Evolutionary conservation across 2,329 filamentous ascomycete genomes (phyloP), one percentile per base, ranked within the genome.

Genomic region (Fusarium austroafricanum): DNA sequence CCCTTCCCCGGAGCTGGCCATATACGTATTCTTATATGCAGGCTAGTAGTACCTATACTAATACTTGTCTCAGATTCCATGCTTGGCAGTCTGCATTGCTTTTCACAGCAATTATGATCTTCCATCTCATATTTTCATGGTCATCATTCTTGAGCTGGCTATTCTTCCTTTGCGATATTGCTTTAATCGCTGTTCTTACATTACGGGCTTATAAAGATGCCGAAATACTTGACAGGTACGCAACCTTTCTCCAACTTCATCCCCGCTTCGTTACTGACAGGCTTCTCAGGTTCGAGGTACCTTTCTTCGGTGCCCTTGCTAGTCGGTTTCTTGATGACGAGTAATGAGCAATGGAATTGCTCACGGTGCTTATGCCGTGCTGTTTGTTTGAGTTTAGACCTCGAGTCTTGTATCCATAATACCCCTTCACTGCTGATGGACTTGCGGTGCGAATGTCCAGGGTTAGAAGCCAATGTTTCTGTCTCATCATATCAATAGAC

Each of bases 291-390:
- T 96, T 90, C 65, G 94, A 98, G 79, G 86, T 97, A 3, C 95
- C 95, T 0, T 89, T 97, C 75, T 91, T 98, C 74, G 96, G 96
- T 6, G 85, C 85, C 40, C 82, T 97, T 71, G 96, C 96, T 42
- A 97, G 91, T 79, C 91, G 91, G 26, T 95, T 97, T 75, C 85
- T 98, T 58, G 95, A 97, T 75, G 92, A 97, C 76, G 96, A 97
- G 67, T 82, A 56, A 74, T 66, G 28, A 18, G 39, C 21, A n/a
- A 29, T 31, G n/a, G 26, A 33, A 28, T 29, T 38, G 8, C 38
- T 28, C 21, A 46, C 11, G 23, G 18, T 17, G 18, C 40, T n/a
- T 40, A 47, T 40, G n/a, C 31, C 5, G 39, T 35, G 23, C 11
- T 49, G 15, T 46, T 26, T 23, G 4, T 65, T 29, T 21, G 39